Evolutionary conservation across 306 rosid genomes (phyloP).

Genomic region (Cucumis hystrix): DNA sequence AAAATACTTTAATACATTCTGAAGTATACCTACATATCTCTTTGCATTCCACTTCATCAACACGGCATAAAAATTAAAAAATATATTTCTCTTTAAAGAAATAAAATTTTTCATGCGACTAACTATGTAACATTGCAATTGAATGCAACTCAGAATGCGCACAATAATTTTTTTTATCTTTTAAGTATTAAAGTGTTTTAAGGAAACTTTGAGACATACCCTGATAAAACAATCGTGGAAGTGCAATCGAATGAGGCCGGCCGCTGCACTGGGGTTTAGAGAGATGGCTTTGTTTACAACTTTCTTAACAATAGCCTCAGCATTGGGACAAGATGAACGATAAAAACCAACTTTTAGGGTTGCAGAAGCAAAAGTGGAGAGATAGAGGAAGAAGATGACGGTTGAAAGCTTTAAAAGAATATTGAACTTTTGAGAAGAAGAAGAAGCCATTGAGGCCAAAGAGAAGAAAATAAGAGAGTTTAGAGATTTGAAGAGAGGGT

Average conservation of each 20-base stretch:
- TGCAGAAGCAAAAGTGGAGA: not conserved
- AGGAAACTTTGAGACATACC: not conserved
- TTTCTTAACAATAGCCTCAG: conserved; percentile 17
- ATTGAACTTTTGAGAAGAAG: not conserved
- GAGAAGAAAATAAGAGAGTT: not conserved
- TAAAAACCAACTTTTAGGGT: conserved; percentile 18
- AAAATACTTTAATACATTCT: not conserved
- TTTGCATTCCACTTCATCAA: too few relatives aligned
- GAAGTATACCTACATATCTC: not conserved
- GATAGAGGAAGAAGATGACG: not conserved
- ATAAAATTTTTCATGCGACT: too few relatives aligned
- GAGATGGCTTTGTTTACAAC: conserved; percentile 21
- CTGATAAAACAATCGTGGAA: conserved; percentile 38
- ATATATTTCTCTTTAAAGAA: too few relatives aligned
- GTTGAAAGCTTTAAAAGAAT: not conserved
- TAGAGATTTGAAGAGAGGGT: not conserved
- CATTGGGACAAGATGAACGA: conserved; percentile 14
- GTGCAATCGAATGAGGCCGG: conserved; percentile 29
- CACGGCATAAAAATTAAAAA: not conserved
- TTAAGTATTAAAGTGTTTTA: too few relatives aligned
- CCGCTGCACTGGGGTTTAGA: conserved; percentile 18
- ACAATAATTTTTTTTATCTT: too few relatives aligned
- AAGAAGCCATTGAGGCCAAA: not conserved
- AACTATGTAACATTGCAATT: too few relatives aligned
- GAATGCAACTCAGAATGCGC: too few relatives aligned